These are phyloP conservation scores for Silene coronaria DNA, from an alignment of 179 eudicot genomes.

Conservation along the genomic window DNA sequence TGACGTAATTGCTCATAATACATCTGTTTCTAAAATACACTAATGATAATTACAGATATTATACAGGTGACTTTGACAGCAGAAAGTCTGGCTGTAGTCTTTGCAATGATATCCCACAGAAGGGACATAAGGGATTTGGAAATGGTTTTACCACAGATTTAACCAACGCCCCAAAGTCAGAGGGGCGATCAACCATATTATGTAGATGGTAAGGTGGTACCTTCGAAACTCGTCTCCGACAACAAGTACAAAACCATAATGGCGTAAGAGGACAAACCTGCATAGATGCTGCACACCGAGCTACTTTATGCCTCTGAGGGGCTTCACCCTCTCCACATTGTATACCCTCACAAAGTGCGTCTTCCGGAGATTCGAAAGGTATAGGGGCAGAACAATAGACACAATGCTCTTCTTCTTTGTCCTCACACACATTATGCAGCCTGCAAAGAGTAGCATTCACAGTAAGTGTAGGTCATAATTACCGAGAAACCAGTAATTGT, in stretches of 20 bases:
- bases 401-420: conserved; percentile 55
- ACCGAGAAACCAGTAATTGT: background rate
- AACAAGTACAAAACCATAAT: conserved; percentile 71
- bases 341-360: conserved; percentile 49
- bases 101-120: conserved; percentile 82
- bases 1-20: background rate
- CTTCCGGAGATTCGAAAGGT: conserved; percentile 68
- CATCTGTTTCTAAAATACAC: background rate
- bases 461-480: background rate
- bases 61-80: conserved; percentile 61
- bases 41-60: conserved; percentile 11
- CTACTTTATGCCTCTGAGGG: conserved; percentile 48
- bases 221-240: conserved; percentile 50
- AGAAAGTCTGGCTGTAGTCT: conserved; percentile 69
- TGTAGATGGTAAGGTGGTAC: conserved; percentile 57
- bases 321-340: conserved; percentile 20
- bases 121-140: conserved; percentile 63
- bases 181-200: conserved; percentile 40
- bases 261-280: conserved; percentile 61
- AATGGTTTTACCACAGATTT: conserved; percentile 20
- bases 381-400: conserved; percentile 63
- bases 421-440: conserved; percentile 26
- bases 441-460: conserved; percentile 20
- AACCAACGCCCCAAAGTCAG: conserved; percentile 22
- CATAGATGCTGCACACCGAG: conserved; percentile 69